These are phyloP conservation scores for Pochonia chlamydosporia DNA, from an alignment of 2,329 filamentous ascomycete species.

Conservation along the genomic window DNA sequence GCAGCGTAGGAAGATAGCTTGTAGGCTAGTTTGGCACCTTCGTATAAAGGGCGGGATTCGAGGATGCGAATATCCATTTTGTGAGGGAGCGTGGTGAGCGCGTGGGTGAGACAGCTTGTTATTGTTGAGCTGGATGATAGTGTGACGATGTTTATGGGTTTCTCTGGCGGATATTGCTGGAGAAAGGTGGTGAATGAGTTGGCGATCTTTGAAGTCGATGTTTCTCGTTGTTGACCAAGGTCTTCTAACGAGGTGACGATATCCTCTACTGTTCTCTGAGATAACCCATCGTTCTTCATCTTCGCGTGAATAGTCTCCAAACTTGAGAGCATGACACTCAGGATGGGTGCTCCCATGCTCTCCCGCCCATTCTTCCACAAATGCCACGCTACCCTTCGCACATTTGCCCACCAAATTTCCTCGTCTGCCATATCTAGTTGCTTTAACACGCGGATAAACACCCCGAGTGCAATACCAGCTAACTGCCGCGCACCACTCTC, in stretches of 20 bases:
- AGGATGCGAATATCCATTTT: slow-evolving; percentile 52
- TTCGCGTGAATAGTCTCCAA: slow-evolving; percentile 34
- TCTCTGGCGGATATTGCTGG: slow-evolving; percentile 10
- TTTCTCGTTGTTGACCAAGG: slow-evolving; percentile 15
- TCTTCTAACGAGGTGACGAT: slow-evolving; percentile 15
- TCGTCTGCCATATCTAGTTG: slow-evolving; percentile 20
- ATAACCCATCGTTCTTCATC: slow-evolving; percentile 2
- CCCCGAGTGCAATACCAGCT: slow-evolving; percentile 44
- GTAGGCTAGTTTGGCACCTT: slow-evolving; percentile 53
- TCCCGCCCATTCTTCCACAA: slow-evolving; percentile 61
- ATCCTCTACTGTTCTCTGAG: slow-evolving; percentile 6
- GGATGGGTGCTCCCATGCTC: slow-evolving; percentile 58
- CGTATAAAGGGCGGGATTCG: slow-evolving; percentile 61
- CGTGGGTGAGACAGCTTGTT: slow-evolving; percentile 37
- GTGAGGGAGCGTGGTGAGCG: slow-evolving; percentile 24
- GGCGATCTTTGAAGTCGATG: slow-evolving; percentile 25
- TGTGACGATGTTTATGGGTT: slow-evolving; percentile 46
- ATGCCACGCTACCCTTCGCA: slow-evolving; percentile 56
- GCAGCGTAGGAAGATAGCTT: slow-evolving; percentile 32
- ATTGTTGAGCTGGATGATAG: slow-evolving; percentile 61
- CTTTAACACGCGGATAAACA: slow-evolving; percentile 40
- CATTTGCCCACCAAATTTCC: slow-evolving; percentile 47
- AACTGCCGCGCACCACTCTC: slow-evolving; percentile 54
- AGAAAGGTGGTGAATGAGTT: slow-evolving; percentile 29
- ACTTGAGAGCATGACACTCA: slow-evolving; percentile 40